Evolutionary conservation across 495 filamentous ascomycete genomes (phyloP), one percentile per base, ranked within the genome.

Genomic region (Penicillium subrubescens): DNA sequence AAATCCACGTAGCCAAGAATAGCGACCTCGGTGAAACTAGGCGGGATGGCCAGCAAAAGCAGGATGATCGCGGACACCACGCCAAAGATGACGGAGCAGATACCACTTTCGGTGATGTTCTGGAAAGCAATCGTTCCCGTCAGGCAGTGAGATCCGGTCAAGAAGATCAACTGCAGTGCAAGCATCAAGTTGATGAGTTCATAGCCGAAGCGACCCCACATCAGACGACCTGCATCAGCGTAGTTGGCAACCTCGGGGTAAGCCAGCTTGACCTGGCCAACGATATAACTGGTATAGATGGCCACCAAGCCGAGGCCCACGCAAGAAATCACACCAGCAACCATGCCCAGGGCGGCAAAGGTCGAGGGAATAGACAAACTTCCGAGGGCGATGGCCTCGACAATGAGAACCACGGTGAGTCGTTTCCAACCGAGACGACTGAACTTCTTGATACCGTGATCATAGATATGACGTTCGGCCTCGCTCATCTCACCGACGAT

Each of bases 91-190:
- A 92, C 79, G 1, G 87, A 86, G 72, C 91, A 93, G 3, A 81
- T 70, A 5, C 73, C 81, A 69, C 88, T 81, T 17, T 86, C 72
- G 8, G 87, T 86, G 39, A 92, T 78, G 59, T 79, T 84, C 55
- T 86, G 84, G 69, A 90, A 84, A 65, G 86, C 87, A 70, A 92
- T 90, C 17, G 85, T 86, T 64, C 90, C 90, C 0, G 88, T 89
- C 52, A 92, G 74, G 61, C 89, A 82, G 70, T 93, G 91, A 4
- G 88, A 89, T 25, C 83, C 90, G 61, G 89, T 87, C 56, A 90
- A 83, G 74, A 93, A 90, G 29, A 88, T 73, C 27, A 92, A 79
- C 66, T 90, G 85, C 29, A 90, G 67, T 12, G 81, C 74, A 61
- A 89, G 85, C 74, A 86, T 87, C 54, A 74, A 70, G 29, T 84